Evolutionary conservation across 495 filamentous ascomycete genomes (phyloP), one percentile per base, ranked within the genome.

Genomic region (Entonaema liquescens): DNA sequence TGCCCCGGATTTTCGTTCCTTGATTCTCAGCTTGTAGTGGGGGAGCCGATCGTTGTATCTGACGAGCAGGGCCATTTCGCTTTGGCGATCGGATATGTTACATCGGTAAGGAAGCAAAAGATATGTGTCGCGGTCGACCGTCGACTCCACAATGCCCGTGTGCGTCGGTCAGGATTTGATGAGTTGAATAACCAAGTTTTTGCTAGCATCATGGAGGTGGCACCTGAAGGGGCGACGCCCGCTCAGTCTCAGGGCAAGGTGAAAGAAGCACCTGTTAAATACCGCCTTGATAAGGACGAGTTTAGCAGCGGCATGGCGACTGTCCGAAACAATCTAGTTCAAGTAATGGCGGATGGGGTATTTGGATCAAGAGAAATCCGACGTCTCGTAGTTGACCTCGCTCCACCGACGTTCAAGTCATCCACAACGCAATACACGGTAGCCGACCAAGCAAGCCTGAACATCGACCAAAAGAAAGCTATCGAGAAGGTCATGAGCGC

Each of bases 241-340:
- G 76, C 79, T 35, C 78, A 87, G 55, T 79, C 83, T 31, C 83
- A 87, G 59, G 82, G 79, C 15, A 80, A 83, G 61, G 69, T 76
- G 40, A 77, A 80, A 47, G 79, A 79, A 59, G 84, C 90, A 56
- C 87, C 88, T 26, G 77, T 92, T 15, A 79, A 90, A 19, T 98
- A 94, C 74, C 90, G 95, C 33, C 81, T 99, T 2, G 95, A 99
- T 79, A 98, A 98, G 78, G 95, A 98, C 72, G 95, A 98, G 76
- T 98, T 98, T 79, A 97, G 92, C 80, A 98, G 95, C 67, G 95
- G 95, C 62, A 96, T 99, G 93, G 93, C 95, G 17, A 91, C 89
- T 52, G 92, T 97, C 42, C 91, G 95, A 53, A 97, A 95, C 77
- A 99, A 98, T 71, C 87, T 99, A 0, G 85, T 99, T 35, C 90